Conservation (phyloP, 202 grass and related monocot species). For the Carex sylvatica region DNA sequence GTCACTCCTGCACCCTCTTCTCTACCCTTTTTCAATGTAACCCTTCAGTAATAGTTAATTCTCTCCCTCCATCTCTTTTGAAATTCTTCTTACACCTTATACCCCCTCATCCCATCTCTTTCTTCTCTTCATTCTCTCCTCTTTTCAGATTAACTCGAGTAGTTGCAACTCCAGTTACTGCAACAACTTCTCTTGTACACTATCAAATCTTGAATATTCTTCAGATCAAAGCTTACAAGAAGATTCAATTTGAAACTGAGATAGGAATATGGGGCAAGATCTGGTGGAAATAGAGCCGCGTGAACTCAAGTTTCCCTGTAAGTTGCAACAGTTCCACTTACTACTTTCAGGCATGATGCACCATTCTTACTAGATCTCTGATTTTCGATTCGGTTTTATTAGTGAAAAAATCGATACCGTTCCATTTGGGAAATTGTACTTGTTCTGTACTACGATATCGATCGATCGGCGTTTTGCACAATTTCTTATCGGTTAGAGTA, state of each 20-base stretch:
- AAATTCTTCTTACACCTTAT: background rate
- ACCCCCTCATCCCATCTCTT: background rate
- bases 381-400: background rate
- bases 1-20: background rate
- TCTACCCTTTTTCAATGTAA: background rate
- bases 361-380: constrained; percentile 7
- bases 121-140: background rate
- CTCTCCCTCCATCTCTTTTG: background rate
- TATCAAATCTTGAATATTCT: background rate
- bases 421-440: background rate
- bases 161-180: background rate
- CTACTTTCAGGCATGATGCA: background rate
- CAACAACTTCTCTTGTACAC: background rate
- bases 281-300: constrained; percentile 80
- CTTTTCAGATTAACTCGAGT: background rate
- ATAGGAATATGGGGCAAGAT: constrained; percentile 53
- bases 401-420: background rate
- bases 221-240: background rate
- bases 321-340: constrained; percentile 4
- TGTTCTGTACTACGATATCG: background rate
- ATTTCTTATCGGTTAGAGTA: background rate
- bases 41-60: background rate
- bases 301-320: constrained; percentile 95
- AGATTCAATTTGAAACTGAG: background rate
- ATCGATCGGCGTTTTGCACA: background rate